Conservation (phyloP, 169 alveolate genomes). For the Cytauxzoon felis region DNA sequence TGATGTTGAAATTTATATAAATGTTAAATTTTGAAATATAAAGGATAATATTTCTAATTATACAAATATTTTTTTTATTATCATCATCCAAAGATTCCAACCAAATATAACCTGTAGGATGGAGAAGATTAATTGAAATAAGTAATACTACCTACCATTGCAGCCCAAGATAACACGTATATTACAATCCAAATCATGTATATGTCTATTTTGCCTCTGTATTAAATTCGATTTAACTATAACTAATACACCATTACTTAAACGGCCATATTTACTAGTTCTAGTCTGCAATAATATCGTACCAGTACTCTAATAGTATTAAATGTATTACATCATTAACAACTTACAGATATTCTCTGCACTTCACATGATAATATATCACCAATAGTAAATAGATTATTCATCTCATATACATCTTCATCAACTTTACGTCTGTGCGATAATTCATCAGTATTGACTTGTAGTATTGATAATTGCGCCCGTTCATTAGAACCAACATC, state of each 20-base stretch:
- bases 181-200: slow-evolving; percentile 76
- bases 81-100: background rate
- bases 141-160: slow-evolving; percentile 83
- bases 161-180: slow-evolving; percentile 83
- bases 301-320: slow-evolving; percentile 65
- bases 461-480: slow-evolving; percentile 83
- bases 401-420: slow-evolving; percentile 88
- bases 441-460: slow-evolving; percentile 85
- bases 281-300: slow-evolving; percentile 85
- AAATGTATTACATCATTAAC: background rate
- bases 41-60: slow-evolving; percentile 5
- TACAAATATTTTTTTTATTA: background rate
- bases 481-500: slow-evolving; percentile 85
- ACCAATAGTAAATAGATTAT: slow-evolving; percentile 80
- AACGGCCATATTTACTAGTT: slow-evolving; percentile 85
- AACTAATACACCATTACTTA: slow-evolving; percentile 83
- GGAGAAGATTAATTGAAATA: slow-evolving; percentile 48
- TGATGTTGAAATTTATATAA: background rate
- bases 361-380: slow-evolving; percentile 90
- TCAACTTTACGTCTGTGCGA: slow-evolving; percentile 84
- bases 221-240: slow-evolving; percentile 82
- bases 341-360: slow-evolving; percentile 74
- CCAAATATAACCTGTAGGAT: slow-evolving; percentile 47
- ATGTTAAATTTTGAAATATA: background rate
- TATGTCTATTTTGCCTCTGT: slow-evolving; percentile 85